Percentiles rank a stretch among this genome's conserved stretches.
These are phyloP conservation scores for Plantago coronopus DNA, from an alignment of 305 asterid genomes.

Conservation along the genomic window DNA sequence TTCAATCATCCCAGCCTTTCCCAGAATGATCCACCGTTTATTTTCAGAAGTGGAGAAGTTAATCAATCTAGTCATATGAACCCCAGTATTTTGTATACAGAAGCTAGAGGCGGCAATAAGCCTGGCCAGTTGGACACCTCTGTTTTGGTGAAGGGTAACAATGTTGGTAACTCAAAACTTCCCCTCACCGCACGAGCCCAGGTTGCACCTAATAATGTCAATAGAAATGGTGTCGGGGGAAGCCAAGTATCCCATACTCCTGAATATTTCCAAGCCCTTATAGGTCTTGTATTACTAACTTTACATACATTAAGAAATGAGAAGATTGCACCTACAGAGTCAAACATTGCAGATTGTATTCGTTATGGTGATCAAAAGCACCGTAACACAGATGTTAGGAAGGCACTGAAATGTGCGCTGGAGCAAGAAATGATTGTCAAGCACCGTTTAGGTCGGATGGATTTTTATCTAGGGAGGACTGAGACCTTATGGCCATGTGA, in stretches of 20 bases:
- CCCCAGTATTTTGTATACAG: no score
- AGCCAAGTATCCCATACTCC: conserved; percentile 20
- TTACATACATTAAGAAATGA: conserved; percentile 40
- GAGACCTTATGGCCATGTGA: conserved; percentile 44
- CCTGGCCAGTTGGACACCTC: no score
- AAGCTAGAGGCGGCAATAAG: no score
- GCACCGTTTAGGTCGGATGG: conserved; percentile 26
- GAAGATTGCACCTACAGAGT: conserved; percentile 44
- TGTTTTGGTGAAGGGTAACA: no score
- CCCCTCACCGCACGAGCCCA: not conserved
- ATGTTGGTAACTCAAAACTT: no score
- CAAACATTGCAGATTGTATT: conserved; percentile 37
- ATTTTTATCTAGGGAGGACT: conserved; percentile 34
- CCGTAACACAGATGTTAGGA: conserved; percentile 33
- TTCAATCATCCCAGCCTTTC: no score
- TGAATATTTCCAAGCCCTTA: conserved; percentile 33
- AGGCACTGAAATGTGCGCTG: conserved; percentile 37
- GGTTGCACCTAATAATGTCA: not conserved
- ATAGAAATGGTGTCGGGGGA: conserved; percentile 20
- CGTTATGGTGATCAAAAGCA: conserved; percentile 39
- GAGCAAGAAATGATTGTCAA: conserved; percentile 36
- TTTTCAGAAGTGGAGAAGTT: no score
- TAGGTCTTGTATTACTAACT: conserved; percentile 36
- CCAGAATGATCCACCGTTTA: no score
- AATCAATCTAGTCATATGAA: no score